phyloP scores from a whole-genome alignment of 2,329 filamentous ascomycete species.

The Aspergillus candidus region DNA sequence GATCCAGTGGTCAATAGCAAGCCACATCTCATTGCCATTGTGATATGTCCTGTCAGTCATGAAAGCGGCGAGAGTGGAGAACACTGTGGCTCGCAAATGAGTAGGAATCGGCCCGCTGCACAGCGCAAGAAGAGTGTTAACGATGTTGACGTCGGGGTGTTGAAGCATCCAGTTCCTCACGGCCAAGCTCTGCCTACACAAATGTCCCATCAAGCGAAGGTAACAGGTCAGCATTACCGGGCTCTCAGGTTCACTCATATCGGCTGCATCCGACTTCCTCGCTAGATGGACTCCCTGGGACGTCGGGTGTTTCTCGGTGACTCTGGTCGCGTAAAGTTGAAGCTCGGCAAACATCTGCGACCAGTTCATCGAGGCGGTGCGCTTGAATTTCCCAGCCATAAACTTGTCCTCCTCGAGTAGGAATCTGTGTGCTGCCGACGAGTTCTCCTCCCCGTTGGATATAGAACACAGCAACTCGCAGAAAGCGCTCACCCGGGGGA shows the following conservation, averaged over 20 bases:
- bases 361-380: slow-evolving; percentile 84
- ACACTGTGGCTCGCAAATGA: slow-evolving; percentile 75
- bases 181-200: slow-evolving; percentile 66
- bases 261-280: slow-evolving; percentile 57
- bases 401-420: slow-evolving; percentile 76
- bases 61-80: slow-evolving; percentile 69
- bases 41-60: slow-evolving; percentile 65
- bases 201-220: slow-evolving; percentile 75
- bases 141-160: slow-evolving; percentile 60
- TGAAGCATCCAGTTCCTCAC: slow-evolving; percentile 70
- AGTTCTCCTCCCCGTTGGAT: slow-evolving; percentile 74
- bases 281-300: slow-evolving; percentile 52
- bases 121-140: slow-evolving; percentile 69
- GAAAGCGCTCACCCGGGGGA: slow-evolving; percentile 91
- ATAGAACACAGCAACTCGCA: slow-evolving; percentile 93
- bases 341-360: slow-evolving; percentile 87
- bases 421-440: slow-evolving; percentile 80
- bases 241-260: slow-evolving; percentile 84
- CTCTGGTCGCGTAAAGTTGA: slow-evolving; percentile 71
- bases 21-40: slow-evolving; percentile 72
- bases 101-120: slow-evolving; percentile 70
- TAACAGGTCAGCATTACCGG: slow-evolving; percentile 97
- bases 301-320: slow-evolving; percentile 63
- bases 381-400: slow-evolving; percentile 69
- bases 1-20: slow-evolving; percentile 71